Base-by-base conservation (phyloP, 495 filamentous ascomycete species). In the Hypoxylon cercidicola region DNA sequence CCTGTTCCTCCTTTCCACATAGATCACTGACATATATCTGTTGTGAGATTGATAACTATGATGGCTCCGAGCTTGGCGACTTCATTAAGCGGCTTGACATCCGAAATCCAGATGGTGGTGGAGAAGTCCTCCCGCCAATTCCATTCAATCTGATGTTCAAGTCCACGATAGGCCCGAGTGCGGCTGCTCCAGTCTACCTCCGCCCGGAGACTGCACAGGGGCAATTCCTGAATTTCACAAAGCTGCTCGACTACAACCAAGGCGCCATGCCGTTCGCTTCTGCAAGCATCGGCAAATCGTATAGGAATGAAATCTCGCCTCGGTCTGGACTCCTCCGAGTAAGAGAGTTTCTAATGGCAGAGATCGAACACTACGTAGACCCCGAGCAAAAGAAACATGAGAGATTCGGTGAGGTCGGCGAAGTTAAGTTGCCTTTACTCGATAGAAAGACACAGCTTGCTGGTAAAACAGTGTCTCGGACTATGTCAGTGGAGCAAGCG, bases 141-240 rank as follows among this genome's bases (percentile, higher is more conserved):
- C 77, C 87, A 9, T 89, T 90, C 80, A 91, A 91, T 74, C 82
- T 91, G 60, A 90, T 91, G 88, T 91, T 91, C 77, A 83, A 87
- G 74, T 90, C 88, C 23, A 78, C 85, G 4, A 89, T 90, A 60
- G 88, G 88, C 23, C 88, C 88, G 15, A 88, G 83, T 75, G 81
- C 84, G 69, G 85, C 87, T 71, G 76, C 85, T 66, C 81, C 86
- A 1, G 86, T 84, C 15, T 90, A 87, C 71, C 75, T 90, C 37
- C 81, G 88, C 28, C 87, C 88, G 23, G 88, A 89, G 68, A 89
- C 88, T 12, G 88, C 88, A 89, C 23, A 25, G 23, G 23, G 23
- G 5, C 23, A 25, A 25, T 25, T 25, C 23, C 5, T 25, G 23
- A 25, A 25, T 25, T 25, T 25, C 23, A 25, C 2, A 5, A 25